Evolutionary conservation across 2,329 filamentous ascomycete species (phyloP).

Genomic region (Aspergillus ibericus): DNA sequence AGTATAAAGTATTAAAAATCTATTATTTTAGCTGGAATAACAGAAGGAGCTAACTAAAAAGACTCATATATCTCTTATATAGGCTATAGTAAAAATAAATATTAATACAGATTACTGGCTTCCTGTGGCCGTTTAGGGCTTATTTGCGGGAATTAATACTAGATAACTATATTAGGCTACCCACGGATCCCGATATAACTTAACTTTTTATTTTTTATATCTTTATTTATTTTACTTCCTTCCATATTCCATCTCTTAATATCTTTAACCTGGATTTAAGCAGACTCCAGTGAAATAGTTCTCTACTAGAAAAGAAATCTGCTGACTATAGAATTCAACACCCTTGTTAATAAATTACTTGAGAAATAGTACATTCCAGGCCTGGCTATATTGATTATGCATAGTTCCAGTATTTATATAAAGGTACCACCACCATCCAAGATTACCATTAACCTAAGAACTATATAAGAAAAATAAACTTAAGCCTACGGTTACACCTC

Average conservation of each 20-base stretch:
- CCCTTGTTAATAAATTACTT: slow-evolving; percentile 20
- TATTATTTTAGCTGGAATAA: too few species aligned
- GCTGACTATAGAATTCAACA: slow-evolving; percentile 20
- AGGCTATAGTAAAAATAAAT: background rate
- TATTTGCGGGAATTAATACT: background rate
- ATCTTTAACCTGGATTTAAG: too few species aligned
- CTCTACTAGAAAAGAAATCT: slow-evolving; percentile 1
- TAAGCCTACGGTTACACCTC: background rate
- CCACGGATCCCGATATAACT: background rate
- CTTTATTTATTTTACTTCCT: background rate
- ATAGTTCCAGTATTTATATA: slow-evolving; percentile 26
- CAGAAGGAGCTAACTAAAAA: too few species aligned
- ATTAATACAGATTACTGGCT: background rate
- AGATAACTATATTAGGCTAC: background rate
- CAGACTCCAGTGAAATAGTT: slow-evolving; percentile 8
- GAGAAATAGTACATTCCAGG: slow-evolving; percentile 32
- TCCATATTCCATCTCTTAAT: background rate
- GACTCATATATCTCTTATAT: too few species aligned
- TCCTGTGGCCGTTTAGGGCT: background rate
- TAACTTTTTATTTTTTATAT: background rate
- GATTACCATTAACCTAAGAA: background rate
- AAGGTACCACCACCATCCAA: slow-evolving; percentile 18
- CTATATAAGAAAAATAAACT: background rate
- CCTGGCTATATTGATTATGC: slow-evolving; percentile 29
- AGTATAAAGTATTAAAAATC: too few species aligned